phyloP scores from a whole-genome alignment of 2,329 filamentous ascomycete genomes.

The Geosmithia flava region DNA sequence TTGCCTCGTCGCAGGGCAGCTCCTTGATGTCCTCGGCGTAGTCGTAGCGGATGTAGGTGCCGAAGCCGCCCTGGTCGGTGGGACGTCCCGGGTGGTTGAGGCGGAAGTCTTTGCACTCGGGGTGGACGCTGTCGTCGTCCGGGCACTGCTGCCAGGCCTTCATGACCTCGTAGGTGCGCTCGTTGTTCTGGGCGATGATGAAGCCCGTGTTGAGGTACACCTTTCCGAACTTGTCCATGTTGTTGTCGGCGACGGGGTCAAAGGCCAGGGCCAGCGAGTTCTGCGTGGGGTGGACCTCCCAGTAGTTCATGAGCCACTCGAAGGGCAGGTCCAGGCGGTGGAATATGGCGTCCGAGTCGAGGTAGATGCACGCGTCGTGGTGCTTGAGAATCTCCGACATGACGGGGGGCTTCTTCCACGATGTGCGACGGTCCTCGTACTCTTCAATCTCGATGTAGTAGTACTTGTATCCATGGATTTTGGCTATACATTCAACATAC shows the following conservation, averaged over 20 bases:
- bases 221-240: slow-evolving; percentile 25
- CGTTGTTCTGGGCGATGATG: slow-evolving; percentile 38
- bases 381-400: slow-evolving; percentile 27
- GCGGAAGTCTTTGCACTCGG: slow-evolving; percentile 24
- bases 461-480: slow-evolving; percentile 34
- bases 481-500: slow-evolving; percentile 17
- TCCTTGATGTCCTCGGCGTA: slow-evolving; percentile 25
- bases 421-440: slow-evolving; percentile 26
- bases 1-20: slow-evolving; percentile 28
- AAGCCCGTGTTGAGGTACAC: slow-evolving; percentile 39
- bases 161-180: slow-evolving; percentile 32
- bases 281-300: slow-evolving; percentile 23
- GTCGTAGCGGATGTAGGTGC: slow-evolving; percentile 28
- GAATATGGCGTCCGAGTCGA: slow-evolving; percentile 33
- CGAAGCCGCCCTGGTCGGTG: slow-evolving; percentile 30
- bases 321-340: slow-evolving; percentile 28
- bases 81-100: slow-evolving; percentile 20
- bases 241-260: slow-evolving; percentile 22
- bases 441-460: slow-evolving; percentile 27
- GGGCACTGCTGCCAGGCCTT: slow-evolving; percentile 33
- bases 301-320: slow-evolving; percentile 35
- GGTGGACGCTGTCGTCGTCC: slow-evolving; percentile 22
- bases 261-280: slow-evolving; percentile 28
- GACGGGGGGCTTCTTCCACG: slow-evolving; percentile 31
- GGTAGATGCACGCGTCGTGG: slow-evolving; percentile 28